Evolutionary conservation across 2,329 filamentous ascomycete genomes (phyloP).

Genomic region (Colletotrichum paranaense): DNA sequence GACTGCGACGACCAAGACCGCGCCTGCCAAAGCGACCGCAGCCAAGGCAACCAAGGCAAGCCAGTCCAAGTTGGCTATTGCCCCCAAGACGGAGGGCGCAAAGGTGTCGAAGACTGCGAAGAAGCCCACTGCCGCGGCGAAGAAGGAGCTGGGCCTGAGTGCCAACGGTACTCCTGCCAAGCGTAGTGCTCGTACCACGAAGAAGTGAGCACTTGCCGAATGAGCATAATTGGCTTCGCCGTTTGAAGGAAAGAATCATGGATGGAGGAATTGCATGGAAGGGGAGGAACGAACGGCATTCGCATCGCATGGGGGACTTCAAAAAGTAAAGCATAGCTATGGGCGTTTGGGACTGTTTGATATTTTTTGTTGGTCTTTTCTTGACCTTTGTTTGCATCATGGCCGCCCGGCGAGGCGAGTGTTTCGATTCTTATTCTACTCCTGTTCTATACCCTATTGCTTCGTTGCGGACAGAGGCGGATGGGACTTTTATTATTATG

Average conservation of each 20-base stretch:
- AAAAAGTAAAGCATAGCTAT: background rate
- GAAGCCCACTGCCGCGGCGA: slow-evolving; percentile 29
- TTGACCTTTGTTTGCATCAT: background rate
- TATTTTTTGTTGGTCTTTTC: background rate
- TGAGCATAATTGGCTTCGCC: background rate
- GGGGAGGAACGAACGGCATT: background rate
- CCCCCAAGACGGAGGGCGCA: slow-evolving; percentile 44
- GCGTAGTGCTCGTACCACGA: slow-evolving; percentile 17
- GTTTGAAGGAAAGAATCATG: background rate
- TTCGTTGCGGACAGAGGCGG: background rate
- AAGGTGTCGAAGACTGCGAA: slow-evolving; percentile 42
- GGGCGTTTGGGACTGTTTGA: background rate
- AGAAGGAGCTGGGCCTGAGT: slow-evolving; percentile 21
- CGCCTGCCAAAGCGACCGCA: background rate
- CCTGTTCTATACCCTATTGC: slow-evolving; percentile 13
- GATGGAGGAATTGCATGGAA: background rate
- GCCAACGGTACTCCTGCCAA: slow-evolving; percentile 33
- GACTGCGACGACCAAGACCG: background rate
- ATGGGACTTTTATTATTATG: background rate
- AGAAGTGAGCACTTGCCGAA: background rate
- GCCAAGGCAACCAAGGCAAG: slow-evolving; percentile 12
- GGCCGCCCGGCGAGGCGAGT: background rate
- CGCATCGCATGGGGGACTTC: background rate
- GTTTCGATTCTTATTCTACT: background rate
- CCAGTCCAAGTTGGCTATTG: slow-evolving; percentile 3